phyloP scores from a whole-genome alignment of 257 asterid species.

The Verbascum thapsus region DNA sequence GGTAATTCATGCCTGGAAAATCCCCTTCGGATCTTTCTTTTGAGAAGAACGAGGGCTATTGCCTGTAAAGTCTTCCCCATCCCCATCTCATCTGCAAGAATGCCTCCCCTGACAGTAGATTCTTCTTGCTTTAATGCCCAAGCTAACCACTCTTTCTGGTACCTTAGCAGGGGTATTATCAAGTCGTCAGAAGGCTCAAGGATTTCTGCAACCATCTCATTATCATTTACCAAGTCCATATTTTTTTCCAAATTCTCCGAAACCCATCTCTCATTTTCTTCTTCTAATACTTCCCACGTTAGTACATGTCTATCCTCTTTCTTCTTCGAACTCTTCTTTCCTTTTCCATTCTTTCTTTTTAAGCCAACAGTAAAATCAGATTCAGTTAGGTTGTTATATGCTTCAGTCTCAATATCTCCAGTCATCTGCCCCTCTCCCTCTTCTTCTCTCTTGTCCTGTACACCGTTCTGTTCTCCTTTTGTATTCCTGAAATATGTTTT shows the following conservation, averaged over 20 bases:
- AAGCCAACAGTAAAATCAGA: background rate
- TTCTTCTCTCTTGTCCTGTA: slow-evolving; percentile 28
- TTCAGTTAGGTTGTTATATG: background rate
- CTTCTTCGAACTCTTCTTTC: slow-evolving; percentile 52
- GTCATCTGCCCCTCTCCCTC: slow-evolving; percentile 18
- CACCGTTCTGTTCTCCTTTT: slow-evolving; percentile 21
- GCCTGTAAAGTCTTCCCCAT: slow-evolving; percentile 99
- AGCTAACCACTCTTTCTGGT: slow-evolving; percentile 95
- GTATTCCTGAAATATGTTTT: slow-evolving; percentile 29
- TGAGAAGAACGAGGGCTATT: slow-evolving; percentile 86
- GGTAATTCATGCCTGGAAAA: slow-evolving; percentile 38
- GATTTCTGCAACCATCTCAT: slow-evolving; percentile 56
- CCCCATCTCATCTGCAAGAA: slow-evolving; percentile 99
- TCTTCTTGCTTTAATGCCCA: slow-evolving; percentile 95
- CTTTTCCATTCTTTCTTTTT: slow-evolving; percentile 31
- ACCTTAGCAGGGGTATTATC: slow-evolving; percentile 76
- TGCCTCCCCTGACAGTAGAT: slow-evolving; percentile 76
- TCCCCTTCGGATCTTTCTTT: slow-evolving; percentile 52
- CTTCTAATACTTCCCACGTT: slow-evolving; percentile 77
- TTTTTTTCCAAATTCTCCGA: slow-evolving; percentile 53
- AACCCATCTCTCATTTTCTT: slow-evolving; percentile 70
- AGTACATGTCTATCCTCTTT: slow-evolving; percentile 47
- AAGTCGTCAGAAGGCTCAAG: slow-evolving; percentile 72
- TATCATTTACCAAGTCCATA: slow-evolving; percentile 54
- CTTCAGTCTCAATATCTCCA: slow-evolving; percentile 18